Base-by-base conservation (phyloP, 176 grass and related monocot genomes). In the Poa annua region DNA sequence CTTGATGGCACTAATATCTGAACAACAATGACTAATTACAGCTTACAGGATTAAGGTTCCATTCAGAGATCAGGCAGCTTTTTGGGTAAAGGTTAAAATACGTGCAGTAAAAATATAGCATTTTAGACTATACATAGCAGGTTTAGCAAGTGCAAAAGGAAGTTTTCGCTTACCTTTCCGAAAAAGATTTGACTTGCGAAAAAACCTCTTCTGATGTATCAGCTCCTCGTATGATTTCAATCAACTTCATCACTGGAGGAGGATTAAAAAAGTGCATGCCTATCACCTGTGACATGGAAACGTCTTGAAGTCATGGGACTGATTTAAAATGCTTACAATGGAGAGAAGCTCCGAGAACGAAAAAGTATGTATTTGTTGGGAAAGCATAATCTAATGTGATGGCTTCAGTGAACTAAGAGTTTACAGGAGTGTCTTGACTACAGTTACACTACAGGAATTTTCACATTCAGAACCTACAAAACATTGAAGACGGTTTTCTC, bases 231-330 rank as follows among this genome's bases (percentile, higher is more conserved):
- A 99, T 88, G 42, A 99, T 99, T 90, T 96, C 96, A 76, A 99
- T 83, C 90, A 96, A 20, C 81, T 94, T 96, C 96, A 99, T 99
- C 78, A 99, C 85, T 16, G 93, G 93, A 57, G 96, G 96, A 64
- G 96, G 96, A 85, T 99, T 99, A 68, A 96, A 92, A 41, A 99
- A 99, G 74, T 96, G 96, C 93, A 99, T 90, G 26, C 93, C 96
- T 39, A 99, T 92, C 69, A 94, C 96, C 96, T 99, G 80, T 75
- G 81, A 29, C 59, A 80, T 21, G 29, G 12, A 83, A 84, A 25
- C 6, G 34, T 56, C 47, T 84, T 71, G 8, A 59, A 7, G 70
- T 71, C 44, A 16, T 72, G 33, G 49, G 21, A 29, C 13, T 11
- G 7, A 64, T 74, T 66, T 81, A 44, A 65, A 45, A 7, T 45